Percentiles rank a stretch among this genome's conserved stretches.
Conservation (phyloP, 2,329 filamentous ascomycete species). For the Aspergillus uvarum region DNA sequence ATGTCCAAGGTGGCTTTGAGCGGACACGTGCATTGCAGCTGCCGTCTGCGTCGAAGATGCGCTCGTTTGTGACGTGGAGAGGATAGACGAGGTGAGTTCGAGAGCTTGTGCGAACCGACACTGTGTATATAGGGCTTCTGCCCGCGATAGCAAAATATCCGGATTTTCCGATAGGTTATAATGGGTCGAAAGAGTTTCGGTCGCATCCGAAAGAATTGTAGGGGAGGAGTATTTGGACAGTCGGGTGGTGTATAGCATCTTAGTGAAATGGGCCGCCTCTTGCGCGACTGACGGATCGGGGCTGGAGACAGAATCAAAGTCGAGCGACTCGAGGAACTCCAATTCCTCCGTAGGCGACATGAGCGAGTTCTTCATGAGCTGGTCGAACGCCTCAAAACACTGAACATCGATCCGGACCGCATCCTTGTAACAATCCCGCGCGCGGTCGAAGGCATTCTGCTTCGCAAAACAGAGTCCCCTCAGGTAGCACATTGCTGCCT, state of each 20-base stretch:
- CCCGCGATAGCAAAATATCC: conserved; percentile 84
- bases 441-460: conserved; percentile 93
- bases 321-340: conserved; percentile 80
- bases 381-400: conserved; percentile 97
- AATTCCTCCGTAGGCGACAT: conserved; percentile 88
- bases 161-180: conserved; percentile 85
- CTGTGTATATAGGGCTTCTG: conserved; percentile 89
- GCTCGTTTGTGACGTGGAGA: conserved; percentile 83
- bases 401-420: conserved; percentile 95
- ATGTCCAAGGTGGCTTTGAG: conserved; percentile 44
- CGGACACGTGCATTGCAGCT: conserved; percentile 28
- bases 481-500: conserved; percentile 96
- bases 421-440: conserved; percentile 98
- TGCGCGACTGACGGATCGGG: conserved; percentile 68
- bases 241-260: conserved; percentile 92
- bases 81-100: conserved; percentile 76
- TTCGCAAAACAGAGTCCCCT: conserved; percentile 93
- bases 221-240: conserved; percentile 94
- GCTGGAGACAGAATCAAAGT: conserved; percentile 80
- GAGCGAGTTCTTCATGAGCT: conserved; percentile 93
- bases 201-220: conserved; percentile 75
- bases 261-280: conserved; percentile 89
- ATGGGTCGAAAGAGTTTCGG: conserved; percentile 88
- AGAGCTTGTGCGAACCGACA: conserved; percentile 89
- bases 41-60: conserved; percentile 49